phyloP scores from a whole-genome alignment of 2,329 filamentous ascomycete genomes.

The Colletotrichum godetiae region DNA sequence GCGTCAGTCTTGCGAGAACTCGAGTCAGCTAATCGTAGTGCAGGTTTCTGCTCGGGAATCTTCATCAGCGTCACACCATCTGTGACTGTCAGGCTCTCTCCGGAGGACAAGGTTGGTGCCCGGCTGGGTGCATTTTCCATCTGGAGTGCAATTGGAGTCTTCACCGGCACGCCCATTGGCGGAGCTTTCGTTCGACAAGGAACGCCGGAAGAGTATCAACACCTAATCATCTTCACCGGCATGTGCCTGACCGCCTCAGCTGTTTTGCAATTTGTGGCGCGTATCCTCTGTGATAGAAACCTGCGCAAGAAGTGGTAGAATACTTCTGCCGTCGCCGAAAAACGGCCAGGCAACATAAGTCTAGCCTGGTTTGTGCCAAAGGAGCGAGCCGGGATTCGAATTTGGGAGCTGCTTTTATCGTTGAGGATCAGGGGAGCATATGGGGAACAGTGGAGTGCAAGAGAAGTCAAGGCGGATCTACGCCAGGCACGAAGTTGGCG shows the following conservation, averaged over 20 bases:
- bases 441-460: neutral
- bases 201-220: constrained; percentile 1
- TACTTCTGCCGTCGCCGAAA: neutral
- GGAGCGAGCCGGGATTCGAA: neutral
- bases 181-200: constrained; percentile 20
- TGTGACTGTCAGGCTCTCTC: constrained; percentile 7
- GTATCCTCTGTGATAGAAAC: constrained; percentile 13
- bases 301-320: constrained; percentile 17
- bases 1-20: neutral
- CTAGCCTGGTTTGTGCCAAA: neutral
- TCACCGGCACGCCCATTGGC: constrained; percentile 25
- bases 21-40: neutral
- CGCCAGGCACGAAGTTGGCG: neutral
- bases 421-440: neutral
- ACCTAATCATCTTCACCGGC: constrained; percentile 10
- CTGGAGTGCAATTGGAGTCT: constrained; percentile 20
- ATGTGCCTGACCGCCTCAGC: constrained; percentile 6
- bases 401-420: neutral
- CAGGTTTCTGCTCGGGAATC: constrained; percentile 24
- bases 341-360: neutral
- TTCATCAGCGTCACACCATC: constrained; percentile 27
- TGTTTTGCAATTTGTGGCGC: neutral
- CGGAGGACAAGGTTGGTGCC: constrained; percentile 13
- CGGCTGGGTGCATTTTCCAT: constrained; percentile 22
- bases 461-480: neutral